Evolutionary conservation across 768 basidiomycete genomes (phyloP).

Genomic region (Mycena amicta): DNA sequence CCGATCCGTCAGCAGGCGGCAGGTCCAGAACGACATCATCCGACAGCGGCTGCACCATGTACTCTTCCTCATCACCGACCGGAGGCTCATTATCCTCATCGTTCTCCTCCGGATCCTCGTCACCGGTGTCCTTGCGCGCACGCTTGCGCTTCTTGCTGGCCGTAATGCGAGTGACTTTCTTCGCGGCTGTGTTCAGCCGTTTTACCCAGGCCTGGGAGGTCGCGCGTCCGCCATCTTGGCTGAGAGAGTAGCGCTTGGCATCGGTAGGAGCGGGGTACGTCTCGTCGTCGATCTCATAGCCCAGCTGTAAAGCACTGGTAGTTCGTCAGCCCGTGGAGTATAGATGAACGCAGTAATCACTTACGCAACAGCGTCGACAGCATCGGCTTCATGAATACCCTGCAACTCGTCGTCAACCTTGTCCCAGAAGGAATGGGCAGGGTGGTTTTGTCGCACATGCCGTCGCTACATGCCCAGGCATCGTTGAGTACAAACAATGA

Average conservation of each 20-base stretch:
- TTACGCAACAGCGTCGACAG: not conserved
- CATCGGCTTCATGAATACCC: not conserved
- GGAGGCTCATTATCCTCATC: no score
- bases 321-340: not conserved
- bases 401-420: not conserved
- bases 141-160: not conserved
- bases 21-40: no score
- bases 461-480: not conserved
- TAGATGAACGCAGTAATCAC: not conserved
- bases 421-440: not conserved
- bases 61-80: no score
- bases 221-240: not conserved
- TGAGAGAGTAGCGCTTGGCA: not conserved
- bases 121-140: not conserved
- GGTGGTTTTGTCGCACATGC: not conserved
- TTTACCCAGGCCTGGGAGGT: not conserved
- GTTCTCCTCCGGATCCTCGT: not conserved
- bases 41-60: no score
- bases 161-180: not conserved
- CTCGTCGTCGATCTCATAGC: not conserved
- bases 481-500: no score
- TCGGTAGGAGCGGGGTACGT: not conserved
- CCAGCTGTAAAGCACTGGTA: not conserved
- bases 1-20: no score
- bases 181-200: not conserved